Base-by-base conservation (phyloP, 306 rosid genomes). In the Cucumis hystrix region DNA sequence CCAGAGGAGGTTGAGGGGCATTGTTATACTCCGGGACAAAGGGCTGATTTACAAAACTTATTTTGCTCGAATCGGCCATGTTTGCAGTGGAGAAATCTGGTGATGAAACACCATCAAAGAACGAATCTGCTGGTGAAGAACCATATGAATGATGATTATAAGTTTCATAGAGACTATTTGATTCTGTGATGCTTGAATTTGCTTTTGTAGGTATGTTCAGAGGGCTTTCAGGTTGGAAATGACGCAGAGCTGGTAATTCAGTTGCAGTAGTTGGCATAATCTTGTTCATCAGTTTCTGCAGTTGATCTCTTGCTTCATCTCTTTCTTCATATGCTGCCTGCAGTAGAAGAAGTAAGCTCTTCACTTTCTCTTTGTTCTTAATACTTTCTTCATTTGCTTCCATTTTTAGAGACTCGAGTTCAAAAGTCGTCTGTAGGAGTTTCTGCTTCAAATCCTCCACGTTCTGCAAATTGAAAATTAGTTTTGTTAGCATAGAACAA, bases 121-220 rank as follows among this genome's bases (percentile, higher is more conserved):
- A 80, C 4, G 97, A 92, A 62, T 92, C 97, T 0, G 86, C 94
- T 5, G 87, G 81, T 23, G 93, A 88, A 33, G 98, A 91, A 59
- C 83, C 86, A 30, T 80, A 85, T 0, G 89, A 86, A 5, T 84
- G 86, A 61, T 63, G 81, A 67, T 83, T 84, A 77, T 84, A 80
- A 10, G 86, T 78, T 28, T 84, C 88, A 39, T 90, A 92, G 25
- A 80, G 71, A 69, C 89, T 88, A 77, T 83, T 88, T 4, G 91
- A 86, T 65, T 89, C 88, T 11, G 92, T 86, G 17, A 84, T 79
- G 82, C 88, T 79, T 8, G 92, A 86, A 45, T 92, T 87, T 57
- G 92, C 86, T 76, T 87, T 91, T 0, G 90, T 74, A n/a, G 89
- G 87, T 14, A 86, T 58, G 58, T 85, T 33, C 28, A 84, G 60